phyloP scores from a whole-genome alignment of 108 stramenopile species.

The Skeletonema menzelii region DNA sequence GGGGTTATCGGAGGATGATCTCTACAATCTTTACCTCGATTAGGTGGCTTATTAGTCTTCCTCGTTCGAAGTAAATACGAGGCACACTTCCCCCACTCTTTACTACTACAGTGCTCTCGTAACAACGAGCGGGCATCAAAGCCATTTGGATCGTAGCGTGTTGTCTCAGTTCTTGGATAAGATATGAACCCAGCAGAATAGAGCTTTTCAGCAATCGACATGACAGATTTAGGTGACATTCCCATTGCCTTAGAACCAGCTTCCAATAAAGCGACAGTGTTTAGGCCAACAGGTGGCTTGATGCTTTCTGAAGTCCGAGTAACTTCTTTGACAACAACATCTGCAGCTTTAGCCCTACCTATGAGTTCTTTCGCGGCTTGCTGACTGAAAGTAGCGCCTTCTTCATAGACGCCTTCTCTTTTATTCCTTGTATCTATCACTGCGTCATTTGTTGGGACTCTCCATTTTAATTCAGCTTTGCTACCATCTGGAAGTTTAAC shows the following conservation, averaged over 20 bases:
- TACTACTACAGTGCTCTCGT: conserved; percentile 23
- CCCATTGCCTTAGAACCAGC: conserved; percentile 43
- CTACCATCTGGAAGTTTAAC: background rate
- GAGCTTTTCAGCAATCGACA: conserved; percentile 48
- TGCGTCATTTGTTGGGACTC: background rate
- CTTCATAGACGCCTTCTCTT: background rate
- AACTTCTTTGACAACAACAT: conserved; percentile 7
- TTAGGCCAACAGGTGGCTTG: conserved; percentile 22
- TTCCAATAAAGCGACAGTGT: conserved; percentile 35
- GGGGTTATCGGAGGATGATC: conserved; percentile 45
- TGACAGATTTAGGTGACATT: conserved; percentile 36
- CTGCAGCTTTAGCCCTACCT: conserved; percentile 8
- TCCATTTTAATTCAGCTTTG: conserved; percentile 19
- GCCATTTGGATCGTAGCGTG: conserved; percentile 53
- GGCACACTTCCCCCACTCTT: conserved; percentile 47
- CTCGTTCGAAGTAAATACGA: conserved; percentile 38
- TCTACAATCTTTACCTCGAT: conserved; percentile 49
- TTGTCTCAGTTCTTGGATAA: conserved; percentile 82
- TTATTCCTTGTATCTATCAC: conserved; percentile 15
- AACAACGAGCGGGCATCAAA: conserved; percentile 45
- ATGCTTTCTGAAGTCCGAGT: conserved; percentile 2
- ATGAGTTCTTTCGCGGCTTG: conserved; percentile 7
- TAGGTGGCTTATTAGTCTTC: conserved; percentile 40
- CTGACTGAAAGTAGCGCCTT: background rate
- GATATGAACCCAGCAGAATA: conserved; percentile 65